Percentiles rank a stretch among this genome's conserved stretches.
phyloP scores from a whole-genome alignment of 176 grass and related monocot genomes.

The Eragrostis nindensis region DNA sequence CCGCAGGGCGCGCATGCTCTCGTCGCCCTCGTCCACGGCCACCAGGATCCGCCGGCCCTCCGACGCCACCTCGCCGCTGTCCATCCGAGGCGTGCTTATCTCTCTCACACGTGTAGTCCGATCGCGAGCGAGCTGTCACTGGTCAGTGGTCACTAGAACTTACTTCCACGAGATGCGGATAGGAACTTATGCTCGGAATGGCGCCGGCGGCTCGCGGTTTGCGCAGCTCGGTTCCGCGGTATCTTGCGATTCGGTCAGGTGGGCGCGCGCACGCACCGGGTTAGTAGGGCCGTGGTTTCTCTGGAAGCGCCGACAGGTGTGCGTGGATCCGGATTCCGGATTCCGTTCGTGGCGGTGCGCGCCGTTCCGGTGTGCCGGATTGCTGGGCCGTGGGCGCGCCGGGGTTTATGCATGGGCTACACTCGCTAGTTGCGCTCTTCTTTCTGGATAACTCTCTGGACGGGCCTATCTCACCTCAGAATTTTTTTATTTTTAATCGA shows the following conservation, averaged over 20 bases:
- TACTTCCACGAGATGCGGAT: not conserved
- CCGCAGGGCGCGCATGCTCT: conserved; percentile 69
- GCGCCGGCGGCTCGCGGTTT: conserved; percentile 5
- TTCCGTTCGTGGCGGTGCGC: not conserved
- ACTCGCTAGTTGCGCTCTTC: not conserved
- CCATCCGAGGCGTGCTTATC: not conserved
- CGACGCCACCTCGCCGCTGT: conserved; percentile 19
- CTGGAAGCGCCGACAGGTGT: not conserved
- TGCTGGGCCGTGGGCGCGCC: not conserved
- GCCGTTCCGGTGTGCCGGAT: not conserved
- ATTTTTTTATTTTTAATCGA: too few relatives aligned
- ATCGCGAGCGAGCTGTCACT: not conserved
- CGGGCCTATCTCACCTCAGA: too few relatives aligned
- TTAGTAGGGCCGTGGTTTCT: conserved; percentile 14
- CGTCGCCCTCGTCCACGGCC: conserved; percentile 83
- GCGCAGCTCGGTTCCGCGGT: conserved; percentile 17
- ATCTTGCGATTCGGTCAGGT: not conserved
- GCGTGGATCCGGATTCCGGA: not conserved
- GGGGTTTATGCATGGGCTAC: not conserved
- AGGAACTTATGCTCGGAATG: not conserved
- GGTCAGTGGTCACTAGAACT: not conserved
- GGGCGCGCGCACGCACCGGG: not conserved
- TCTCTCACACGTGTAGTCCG: not conserved
- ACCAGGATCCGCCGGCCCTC: conserved; percentile 58
- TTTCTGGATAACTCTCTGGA: not conserved